Evolutionary conservation across 305 asterid genomes (phyloP), one percentile per base, ranked within the genome.

Genomic region (Fraxinus angustifolia): DNA sequence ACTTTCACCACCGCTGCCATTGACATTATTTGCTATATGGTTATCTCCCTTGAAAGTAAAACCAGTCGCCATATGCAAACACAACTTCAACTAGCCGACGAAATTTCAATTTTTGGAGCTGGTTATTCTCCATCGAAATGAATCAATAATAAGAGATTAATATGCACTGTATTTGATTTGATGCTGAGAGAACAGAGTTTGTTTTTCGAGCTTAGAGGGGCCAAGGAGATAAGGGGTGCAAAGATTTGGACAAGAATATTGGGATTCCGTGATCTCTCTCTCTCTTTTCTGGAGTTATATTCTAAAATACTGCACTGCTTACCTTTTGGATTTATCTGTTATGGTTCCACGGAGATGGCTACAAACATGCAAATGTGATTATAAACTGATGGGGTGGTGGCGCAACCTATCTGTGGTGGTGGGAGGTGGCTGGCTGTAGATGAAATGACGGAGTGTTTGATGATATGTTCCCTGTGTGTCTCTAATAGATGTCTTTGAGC

Each of bases 181-280:
- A 68, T 68, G 74, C 38, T 4, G 0, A 12, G 38, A 68, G 40
- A 30, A 30, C 1, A 68, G 21, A 11, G 74, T 65, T 26, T 60
- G 71, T 65, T 8, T 65, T 23, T 65, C n/a, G 72, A 65, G 34
- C 34, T 62, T 0, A 87, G 83, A 89, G 78, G 91, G 85, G 89
- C 92, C 97, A 92, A 93, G 84, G 82, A 82, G 92, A 93, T 75
- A 88, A 68, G 88, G 74, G 89, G 82, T 86, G 90, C 83, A 36
- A 81, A 73, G 88, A 87, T 82, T 90, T 82, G 80, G 90, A 89
- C 93, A 91, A 84, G n/a, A 83, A 85, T 94, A 87, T 93, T 86
- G 94, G 96, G 96, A 92, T 91, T 92, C 97, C 83, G 91, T 85
- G 89, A 86, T 77, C 53, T 71, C 33, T 30, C 19, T 23, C 62